Conservation (phyloP, 805 yeast genomes). For the Candida insectalens region DNA sequence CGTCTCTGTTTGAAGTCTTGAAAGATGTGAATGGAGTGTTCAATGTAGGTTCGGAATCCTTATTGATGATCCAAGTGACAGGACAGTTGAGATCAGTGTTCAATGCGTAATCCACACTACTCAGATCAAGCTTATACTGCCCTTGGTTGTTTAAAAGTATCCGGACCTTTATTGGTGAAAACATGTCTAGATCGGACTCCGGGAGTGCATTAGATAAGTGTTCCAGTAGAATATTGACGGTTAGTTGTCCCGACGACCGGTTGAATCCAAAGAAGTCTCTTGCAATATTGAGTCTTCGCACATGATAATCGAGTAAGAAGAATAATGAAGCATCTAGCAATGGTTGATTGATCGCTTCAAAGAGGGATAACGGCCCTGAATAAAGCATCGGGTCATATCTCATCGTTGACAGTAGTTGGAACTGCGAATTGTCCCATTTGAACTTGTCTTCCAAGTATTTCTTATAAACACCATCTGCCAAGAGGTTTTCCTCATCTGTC, state of each 20-base stretch:
- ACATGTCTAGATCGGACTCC: constrained; percentile 14
- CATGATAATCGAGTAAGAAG: constrained; percentile 57
- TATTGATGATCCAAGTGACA: constrained; percentile 46
- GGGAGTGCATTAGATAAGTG: constrained; percentile 30
- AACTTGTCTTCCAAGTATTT: constrained; percentile 1
- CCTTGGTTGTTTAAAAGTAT: constrained; percentile 27
- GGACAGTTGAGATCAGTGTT: constrained; percentile 1
- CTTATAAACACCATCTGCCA: not conserved
- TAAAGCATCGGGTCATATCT: constrained; percentile 61
- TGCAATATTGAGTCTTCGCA: constrained; percentile 45
- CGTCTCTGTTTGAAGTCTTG: constrained; percentile 69
- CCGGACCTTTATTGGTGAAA: constrained; percentile 37
- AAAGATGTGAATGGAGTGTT: constrained; percentile 76
- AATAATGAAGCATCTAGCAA: constrained; percentile 30
- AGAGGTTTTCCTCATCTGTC: not conserved
- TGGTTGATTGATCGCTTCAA: constrained; percentile 16
- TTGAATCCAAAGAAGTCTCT: constrained; percentile 44
- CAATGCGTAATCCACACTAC: constrained; percentile 7
- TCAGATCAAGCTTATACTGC: constrained; percentile 23
- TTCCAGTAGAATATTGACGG: constrained; percentile 31
- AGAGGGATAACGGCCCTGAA: constrained; percentile 13
- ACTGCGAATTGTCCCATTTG: constrained; percentile 12
- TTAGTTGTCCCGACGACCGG: constrained; percentile 17
- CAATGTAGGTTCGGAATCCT: constrained; percentile 43
- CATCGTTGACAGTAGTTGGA: constrained; percentile 59